These are phyloP conservation scores for Ogataea dorogensis DNA, from an alignment of 805 yeast genomes.

Conservation along the genomic window DNA sequence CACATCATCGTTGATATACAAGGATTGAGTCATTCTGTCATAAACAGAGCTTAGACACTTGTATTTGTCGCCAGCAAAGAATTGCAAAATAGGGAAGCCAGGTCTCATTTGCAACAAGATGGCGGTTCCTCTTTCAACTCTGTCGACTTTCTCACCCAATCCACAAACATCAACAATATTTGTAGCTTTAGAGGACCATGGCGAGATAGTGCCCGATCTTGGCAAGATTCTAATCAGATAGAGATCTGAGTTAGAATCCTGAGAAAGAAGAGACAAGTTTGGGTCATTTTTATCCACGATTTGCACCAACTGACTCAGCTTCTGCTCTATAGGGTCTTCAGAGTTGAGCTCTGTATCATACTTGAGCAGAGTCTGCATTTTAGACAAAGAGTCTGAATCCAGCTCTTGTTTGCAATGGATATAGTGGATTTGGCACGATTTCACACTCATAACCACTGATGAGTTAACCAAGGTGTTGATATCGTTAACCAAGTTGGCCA, in stretches of 20 bases:
- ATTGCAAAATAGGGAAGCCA: conserved; percentile 64
- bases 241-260: conserved; percentile 39
- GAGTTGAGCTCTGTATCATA: conserved; percentile 70
- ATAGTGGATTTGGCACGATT: conserved; percentile 79
- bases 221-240: conserved; percentile 79
- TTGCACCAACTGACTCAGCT: conserved; percentile 27
- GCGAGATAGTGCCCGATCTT: conserved; percentile 93
- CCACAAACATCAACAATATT: conserved; percentile 91
- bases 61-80: conserved; percentile 45
- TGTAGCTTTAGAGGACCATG: conserved; percentile 99
- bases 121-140: conserved; percentile 90
- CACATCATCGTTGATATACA: conserved; percentile 52
- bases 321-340: conserved; percentile 36
- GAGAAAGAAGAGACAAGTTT: conserved; percentile 10
- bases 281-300: conserved; percentile 28
- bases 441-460: conserved; percentile 65
- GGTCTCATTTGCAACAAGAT: conserved; percentile 67
- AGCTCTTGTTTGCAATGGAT: conserved; percentile 54
- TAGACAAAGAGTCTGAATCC: conserved; percentile 40
- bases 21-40: conserved; percentile 92
- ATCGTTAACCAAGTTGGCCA: conserved; percentile 66
- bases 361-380: conserved; percentile 61
- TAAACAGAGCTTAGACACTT: conserved; percentile 68
- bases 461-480: conserved; percentile 70
- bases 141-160: conserved; percentile 61